A percentile compares a stretch with the other conserved stretches of the same genome.
Conservation (phyloP, 805 yeast species). For the Candida nonsorbophila region DNA sequence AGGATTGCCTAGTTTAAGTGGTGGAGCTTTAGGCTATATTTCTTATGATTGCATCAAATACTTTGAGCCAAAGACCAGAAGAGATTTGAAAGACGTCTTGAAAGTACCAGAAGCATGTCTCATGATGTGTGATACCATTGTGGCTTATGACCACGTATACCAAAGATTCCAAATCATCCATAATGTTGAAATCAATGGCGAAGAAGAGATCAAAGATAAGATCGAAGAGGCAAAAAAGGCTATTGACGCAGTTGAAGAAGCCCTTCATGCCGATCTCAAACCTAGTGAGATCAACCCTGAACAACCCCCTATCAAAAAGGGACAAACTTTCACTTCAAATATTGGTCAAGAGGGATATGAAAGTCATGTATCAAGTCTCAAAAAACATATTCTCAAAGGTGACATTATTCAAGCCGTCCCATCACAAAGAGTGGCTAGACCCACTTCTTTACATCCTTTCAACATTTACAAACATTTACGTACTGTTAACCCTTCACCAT, state of each 20-base stretch:
- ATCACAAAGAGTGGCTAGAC: constrained; percentile 93
- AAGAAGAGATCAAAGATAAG: constrained; percentile 31
- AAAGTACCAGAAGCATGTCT: constrained; percentile 86
- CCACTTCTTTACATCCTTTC: constrained; percentile 93
- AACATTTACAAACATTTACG: constrained; percentile 91
- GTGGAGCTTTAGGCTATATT: constrained; percentile 96
- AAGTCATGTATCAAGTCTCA: constrained; percentile 66
- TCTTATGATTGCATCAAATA: constrained; percentile 96
- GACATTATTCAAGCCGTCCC: constrained; percentile 98
- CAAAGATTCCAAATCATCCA: constrained; percentile 89
- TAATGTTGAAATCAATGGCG: constrained; percentile 52
- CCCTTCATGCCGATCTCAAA: constrained; percentile 41
- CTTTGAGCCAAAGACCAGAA: constrained; percentile 87
- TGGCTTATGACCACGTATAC: constrained; percentile 91
- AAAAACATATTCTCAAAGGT: constrained; percentile 80
- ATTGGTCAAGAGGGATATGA: constrained; percentile 95
- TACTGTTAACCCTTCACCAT: constrained; percentile 96
- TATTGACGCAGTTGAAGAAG: constrained; percentile 51
- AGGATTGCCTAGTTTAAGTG: constrained; percentile 77
- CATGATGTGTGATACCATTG: constrained; percentile 85
- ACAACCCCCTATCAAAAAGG: constrained; percentile 65
- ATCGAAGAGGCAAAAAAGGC: constrained; percentile 50
- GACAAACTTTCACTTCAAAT: constrained; percentile 76
- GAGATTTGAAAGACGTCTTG: constrained; percentile 70
- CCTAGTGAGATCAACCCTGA: constrained; percentile 53